A percentile compares a stretch with the other conserved stretches of the same genome.
phyloP scores from a whole-genome alignment of 495 filamentous ascomycete genomes.

The Opeltia flavorubescens region DNA sequence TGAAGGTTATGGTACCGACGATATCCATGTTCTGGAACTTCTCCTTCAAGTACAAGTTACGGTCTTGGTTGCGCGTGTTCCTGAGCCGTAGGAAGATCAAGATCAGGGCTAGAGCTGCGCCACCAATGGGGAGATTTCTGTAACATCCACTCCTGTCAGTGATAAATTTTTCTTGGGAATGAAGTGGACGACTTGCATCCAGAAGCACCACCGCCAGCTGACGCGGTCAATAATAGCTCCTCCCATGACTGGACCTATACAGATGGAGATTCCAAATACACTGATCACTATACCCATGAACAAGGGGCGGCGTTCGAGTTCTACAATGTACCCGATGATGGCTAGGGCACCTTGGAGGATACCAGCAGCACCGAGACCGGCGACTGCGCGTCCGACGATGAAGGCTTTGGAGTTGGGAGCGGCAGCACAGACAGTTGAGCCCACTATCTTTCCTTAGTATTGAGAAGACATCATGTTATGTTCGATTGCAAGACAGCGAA shows the following conservation, averaged over 20 bases:
- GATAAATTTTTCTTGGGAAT: neutral
- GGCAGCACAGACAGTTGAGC: constrained; percentile 56
- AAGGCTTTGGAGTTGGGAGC: constrained; percentile 51
- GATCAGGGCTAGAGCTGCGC: neutral
- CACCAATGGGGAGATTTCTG: constrained; percentile 5
- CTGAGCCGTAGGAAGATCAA: constrained; percentile 2
- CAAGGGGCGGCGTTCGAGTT: neutral
- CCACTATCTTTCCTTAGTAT: constrained; percentile 22
- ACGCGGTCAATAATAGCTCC: constrained; percentile 8
- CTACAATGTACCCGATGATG: constrained; percentile 5
- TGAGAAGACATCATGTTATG: neutral
- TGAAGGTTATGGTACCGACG: constrained; percentile 34
- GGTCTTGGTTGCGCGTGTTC: neutral
- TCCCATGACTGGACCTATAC: constrained; percentile 12
- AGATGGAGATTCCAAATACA: constrained; percentile 1
- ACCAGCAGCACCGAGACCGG: constrained; percentile 46
- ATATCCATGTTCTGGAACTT: constrained; percentile 4
- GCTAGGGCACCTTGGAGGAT: constrained; percentile 19
- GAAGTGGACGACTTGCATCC: constrained; percentile 1
- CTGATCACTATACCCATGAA: constrained; percentile 2
- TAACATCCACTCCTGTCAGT: neutral
- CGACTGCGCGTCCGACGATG: constrained; percentile 63
- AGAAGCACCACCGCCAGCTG: constrained; percentile 14
- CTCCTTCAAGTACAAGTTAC: neutral
- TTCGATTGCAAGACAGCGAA: neutral